phyloP scores from a whole-genome alignment of 2,329 filamentous ascomycete genomes.

The Leptosphaerulina australis region DNA sequence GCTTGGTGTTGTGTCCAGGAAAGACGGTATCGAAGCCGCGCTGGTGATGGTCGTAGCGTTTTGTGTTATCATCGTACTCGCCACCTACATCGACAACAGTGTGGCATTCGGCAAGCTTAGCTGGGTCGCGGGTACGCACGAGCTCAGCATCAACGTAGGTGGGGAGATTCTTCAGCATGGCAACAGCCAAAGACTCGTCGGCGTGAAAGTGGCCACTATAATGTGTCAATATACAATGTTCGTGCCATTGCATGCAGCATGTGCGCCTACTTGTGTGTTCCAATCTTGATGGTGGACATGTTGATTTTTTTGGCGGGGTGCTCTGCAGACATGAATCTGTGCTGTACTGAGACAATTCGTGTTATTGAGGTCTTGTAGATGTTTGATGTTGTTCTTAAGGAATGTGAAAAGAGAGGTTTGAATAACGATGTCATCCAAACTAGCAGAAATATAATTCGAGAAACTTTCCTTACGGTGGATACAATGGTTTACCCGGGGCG shows the following conservation, averaged over 20 bases:
- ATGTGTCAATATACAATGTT: background rate
- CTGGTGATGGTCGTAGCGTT: slow-evolving; percentile 98
- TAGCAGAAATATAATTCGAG: slow-evolving; percentile 10
- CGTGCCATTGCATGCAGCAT: slow-evolving; percentile 3
- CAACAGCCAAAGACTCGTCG: slow-evolving; percentile 94
- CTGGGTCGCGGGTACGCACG: slow-evolving; percentile 85
- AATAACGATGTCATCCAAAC: slow-evolving; percentile 28
- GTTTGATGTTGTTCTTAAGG: background rate
- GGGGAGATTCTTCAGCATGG: slow-evolving; percentile 90
- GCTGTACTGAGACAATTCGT: background rate
- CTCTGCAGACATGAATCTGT: slow-evolving; percentile 38
- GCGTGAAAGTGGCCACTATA: slow-evolving; percentile 93
- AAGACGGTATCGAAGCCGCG: slow-evolving; percentile 87
- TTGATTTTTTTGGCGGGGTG: slow-evolving; percentile 78
- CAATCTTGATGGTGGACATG: slow-evolving; percentile 72
- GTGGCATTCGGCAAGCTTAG: slow-evolving; percentile 79
- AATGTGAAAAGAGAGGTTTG: background rate
- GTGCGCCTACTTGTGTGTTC: slow-evolving; percentile 76
- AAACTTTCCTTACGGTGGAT: slow-evolving; percentile 16
- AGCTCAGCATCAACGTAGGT: slow-evolving; percentile 75
- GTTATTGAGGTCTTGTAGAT: background rate
- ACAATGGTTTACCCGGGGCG: slow-evolving; percentile 7
- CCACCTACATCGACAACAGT: slow-evolving; percentile 98
- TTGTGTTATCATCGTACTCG: slow-evolving; percentile 76
- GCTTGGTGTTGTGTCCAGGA: slow-evolving; percentile 81